Evolutionary conservation across 2,329 filamentous ascomycete genomes (phyloP).

Genomic region (Hypoxylon sp.): DNA sequence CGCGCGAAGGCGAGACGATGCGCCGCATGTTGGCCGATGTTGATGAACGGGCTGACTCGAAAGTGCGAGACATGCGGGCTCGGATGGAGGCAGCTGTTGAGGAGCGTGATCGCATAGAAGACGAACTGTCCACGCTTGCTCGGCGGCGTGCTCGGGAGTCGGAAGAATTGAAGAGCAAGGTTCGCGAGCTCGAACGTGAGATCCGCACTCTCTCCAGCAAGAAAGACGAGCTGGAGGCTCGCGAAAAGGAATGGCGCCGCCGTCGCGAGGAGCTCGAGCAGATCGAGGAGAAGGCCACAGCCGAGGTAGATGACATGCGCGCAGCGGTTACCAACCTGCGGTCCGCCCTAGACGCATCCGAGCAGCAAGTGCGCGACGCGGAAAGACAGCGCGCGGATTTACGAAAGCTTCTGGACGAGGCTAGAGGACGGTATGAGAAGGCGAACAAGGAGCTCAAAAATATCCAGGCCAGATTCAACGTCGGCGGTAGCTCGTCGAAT

Average conservation of each 20-base stretch:
- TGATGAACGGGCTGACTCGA: conserved; percentile 83
- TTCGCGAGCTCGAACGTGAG: conserved; percentile 86
- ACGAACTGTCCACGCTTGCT: conserved; percentile 85
- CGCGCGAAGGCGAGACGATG: conserved; percentile 95
- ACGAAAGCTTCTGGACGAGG: conserved; percentile 82
- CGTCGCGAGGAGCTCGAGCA: conserved; percentile 83
- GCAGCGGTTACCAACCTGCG: conserved; percentile 83
- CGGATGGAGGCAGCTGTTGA: conserved; percentile 92
- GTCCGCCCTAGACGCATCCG: conserved; percentile 86
- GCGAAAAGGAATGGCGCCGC: conserved; percentile 80
- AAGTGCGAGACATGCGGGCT: conserved; percentile 89
- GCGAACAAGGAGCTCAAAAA: conserved; percentile 76
- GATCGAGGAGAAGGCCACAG: conserved; percentile 75
- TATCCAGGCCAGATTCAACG: conserved; percentile 63
- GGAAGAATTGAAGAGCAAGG: conserved; percentile 85
- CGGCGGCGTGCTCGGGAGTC: conserved; percentile 84
- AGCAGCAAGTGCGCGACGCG: conserved; percentile 84
- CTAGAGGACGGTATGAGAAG: conserved; percentile 82
- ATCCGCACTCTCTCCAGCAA: conserved; percentile 80
- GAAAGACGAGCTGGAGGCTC: conserved; percentile 81
- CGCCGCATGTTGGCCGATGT: conserved; percentile 88
- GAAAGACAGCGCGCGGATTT: conserved; percentile 87
- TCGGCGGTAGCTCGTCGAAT: conserved; percentile 51
- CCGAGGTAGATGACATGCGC: conserved; percentile 82
- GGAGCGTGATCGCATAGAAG: conserved; percentile 92